A percentile compares a stretch with the other conserved stretches of the same genome.
These are phyloP conservation scores for Cystofilobasidium capitatum DNA, from an alignment of 768 basidiomycete genomes.

Conservation along the genomic window DNA sequence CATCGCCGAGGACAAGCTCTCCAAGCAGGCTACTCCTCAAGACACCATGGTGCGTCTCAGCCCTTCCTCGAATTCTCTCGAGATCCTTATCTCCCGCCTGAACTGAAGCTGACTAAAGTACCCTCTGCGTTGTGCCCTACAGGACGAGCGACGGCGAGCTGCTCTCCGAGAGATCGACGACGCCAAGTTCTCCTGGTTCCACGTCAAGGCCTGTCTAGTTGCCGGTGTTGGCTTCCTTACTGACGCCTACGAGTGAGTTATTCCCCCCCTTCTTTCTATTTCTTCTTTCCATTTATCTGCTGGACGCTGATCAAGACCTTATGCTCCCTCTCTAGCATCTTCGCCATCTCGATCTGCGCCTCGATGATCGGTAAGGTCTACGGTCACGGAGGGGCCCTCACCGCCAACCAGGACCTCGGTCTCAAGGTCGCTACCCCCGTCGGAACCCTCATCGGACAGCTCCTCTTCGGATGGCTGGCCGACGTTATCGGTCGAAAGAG, in stretches of 20 bases:
- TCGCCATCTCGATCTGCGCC: conserved; percentile 77
- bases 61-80: neutral
- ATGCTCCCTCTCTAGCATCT: too few species aligned
- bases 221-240: conserved; percentile 43
- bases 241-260: neutral
- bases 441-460: conserved; percentile 64
- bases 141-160: conserved; percentile 50
- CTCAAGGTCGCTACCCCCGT: conserved; percentile 56
- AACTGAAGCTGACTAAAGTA: too few species aligned
- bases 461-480: conserved; percentile 71
- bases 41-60: neutral
- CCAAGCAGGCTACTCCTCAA: neutral
- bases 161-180: conserved; percentile 81
- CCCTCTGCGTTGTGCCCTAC: too few species aligned
- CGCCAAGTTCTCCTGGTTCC: conserved; percentile 78
- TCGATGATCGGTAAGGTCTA: conserved; percentile 79
- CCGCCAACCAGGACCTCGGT: conserved; percentile 60
- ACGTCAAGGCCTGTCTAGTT: conserved; percentile 57
- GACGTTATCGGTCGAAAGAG: conserved; percentile 65
- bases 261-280: neutral
- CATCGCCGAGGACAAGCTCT: neutral
- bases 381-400: conserved; percentile 43
- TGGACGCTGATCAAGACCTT: conserved; percentile 54
- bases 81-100: neutral
- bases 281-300: neutral